These are phyloP conservation scores for Ustilago cynodontis DNA, from an alignment of 1,284 basidiomycete species.

Conservation along the genomic window DNA sequence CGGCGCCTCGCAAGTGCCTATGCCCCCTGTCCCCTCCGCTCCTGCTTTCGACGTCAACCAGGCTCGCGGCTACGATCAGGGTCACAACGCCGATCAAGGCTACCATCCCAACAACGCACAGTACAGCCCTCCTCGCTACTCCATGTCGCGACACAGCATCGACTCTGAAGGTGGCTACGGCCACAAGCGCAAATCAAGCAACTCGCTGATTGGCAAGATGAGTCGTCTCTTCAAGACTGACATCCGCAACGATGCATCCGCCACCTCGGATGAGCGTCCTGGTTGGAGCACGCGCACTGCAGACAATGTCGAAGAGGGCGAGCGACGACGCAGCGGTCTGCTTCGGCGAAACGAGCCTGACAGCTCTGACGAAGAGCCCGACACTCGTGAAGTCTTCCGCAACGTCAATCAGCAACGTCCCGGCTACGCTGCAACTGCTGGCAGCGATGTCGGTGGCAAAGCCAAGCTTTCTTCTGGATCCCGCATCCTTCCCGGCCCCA, in stretches of 20 bases:
- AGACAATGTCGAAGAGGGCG: slow-evolving; percentile 25
- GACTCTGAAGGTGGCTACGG: slow-evolving; percentile 45
- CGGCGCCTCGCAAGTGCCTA: slow-evolving; percentile 29
- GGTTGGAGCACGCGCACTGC: slow-evolving; percentile 52
- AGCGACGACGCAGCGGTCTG: slow-evolving; percentile 24
- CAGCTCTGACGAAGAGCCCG: slow-evolving; percentile 63
- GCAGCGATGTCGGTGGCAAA: slow-evolving; percentile 54
- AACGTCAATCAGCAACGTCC: slow-evolving; percentile 59
- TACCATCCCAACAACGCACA: slow-evolving; percentile 16
- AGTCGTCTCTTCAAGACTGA: slow-evolving; percentile 68
- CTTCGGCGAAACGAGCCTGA: slow-evolving; percentile 46
- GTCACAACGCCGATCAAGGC: slow-evolving; percentile 29
- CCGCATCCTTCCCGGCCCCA: slow-evolving; percentile 59
- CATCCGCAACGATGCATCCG: slow-evolving; percentile 29
- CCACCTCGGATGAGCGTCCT: slow-evolving; percentile 14
- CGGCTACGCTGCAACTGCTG: slow-evolving; percentile 27
- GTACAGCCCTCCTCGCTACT: slow-evolving; percentile 36
- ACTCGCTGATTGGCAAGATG: slow-evolving; percentile 62
- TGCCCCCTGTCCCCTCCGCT: slow-evolving; percentile 57
- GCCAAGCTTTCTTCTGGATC: slow-evolving; percentile 37
- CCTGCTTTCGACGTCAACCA: slow-evolving; percentile 54
- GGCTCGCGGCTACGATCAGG: slow-evolving; percentile 45
- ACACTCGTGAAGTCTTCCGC: slow-evolving; percentile 56
- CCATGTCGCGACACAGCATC: slow-evolving; percentile 41
- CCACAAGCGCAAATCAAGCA: slow-evolving; percentile 49